Evolutionary conservation across 164 flowering plant genomes (phyloP).

Genomic region (Liquidambar formosana): DNA sequence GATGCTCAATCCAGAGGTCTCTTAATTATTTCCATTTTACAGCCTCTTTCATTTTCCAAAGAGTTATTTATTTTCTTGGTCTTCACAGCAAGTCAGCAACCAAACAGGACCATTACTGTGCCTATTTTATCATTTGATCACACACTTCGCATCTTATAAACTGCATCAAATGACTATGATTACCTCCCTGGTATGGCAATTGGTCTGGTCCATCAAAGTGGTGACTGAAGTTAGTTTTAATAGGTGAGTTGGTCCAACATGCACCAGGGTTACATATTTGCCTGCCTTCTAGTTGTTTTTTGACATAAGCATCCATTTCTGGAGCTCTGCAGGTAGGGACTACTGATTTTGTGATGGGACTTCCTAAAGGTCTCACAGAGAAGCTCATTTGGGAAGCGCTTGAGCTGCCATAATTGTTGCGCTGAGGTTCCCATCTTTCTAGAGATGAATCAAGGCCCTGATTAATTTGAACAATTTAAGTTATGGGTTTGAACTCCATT

Average conservation of each 20-base stretch:
- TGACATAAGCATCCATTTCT: neutral
- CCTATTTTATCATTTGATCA: neutral
- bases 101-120: neutral
- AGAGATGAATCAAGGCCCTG: neutral
- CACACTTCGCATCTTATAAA: neutral
- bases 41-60: too few species aligned
- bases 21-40: too few species aligned
- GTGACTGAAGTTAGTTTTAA: neutral
- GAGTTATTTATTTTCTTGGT: neutral
- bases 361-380: slow-evolving; percentile 52
- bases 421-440: neutral
- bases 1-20: too few species aligned
- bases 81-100: neutral
- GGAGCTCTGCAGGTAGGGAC: slow-evolving; percentile 44
- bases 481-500: neutral
- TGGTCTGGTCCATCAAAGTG: neutral
- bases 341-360: slow-evolving; percentile 63
- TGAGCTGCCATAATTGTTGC: slow-evolving; percentile 13
- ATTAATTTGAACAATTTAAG: neutral
- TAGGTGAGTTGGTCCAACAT: neutral
- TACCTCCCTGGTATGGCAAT: neutral
- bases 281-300: neutral
- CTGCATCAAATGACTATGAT: neutral
- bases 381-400: slow-evolving; percentile 47
- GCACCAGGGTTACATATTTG: neutral